Evolutionary conservation across 1,284 basidiomycete species (phyloP).

Genomic region (Microbotryum intermedium): DNA sequence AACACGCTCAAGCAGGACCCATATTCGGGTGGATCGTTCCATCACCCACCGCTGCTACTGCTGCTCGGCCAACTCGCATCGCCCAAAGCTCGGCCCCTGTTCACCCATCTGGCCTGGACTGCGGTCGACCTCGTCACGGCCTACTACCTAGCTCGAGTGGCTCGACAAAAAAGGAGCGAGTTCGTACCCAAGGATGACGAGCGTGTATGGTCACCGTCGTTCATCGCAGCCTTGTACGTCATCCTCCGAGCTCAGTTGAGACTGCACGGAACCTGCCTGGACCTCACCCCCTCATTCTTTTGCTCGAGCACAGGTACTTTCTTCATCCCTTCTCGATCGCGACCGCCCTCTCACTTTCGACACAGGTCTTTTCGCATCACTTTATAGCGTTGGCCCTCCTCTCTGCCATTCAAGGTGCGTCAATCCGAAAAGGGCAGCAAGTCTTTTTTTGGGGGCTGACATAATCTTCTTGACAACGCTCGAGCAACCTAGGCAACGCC

Average conservation of each 20-base stretch:
- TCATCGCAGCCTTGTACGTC: slow-evolving; percentile 57
- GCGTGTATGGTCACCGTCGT: slow-evolving; percentile 47
- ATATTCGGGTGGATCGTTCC: slow-evolving; percentile 72
- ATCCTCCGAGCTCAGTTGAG: neutral
- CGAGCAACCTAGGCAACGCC: slow-evolving; percentile 14
- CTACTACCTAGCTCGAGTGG: slow-evolving; percentile 55
- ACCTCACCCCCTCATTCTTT: neutral
- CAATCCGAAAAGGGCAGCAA: slow-evolving; percentile 9
- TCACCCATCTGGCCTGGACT: slow-evolving; percentile 78
- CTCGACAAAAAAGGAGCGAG: slow-evolving; percentile 35
- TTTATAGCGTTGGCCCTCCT: slow-evolving; percentile 59
- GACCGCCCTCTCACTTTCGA: slow-evolving; percentile 68
- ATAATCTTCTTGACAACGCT: slow-evolving; percentile 10
- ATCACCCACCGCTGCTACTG: slow-evolving; percentile 53
- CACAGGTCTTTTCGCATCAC: slow-evolving; percentile 67
- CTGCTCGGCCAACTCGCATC: slow-evolving; percentile 13
- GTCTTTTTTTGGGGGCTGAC: slow-evolving; percentile 20
- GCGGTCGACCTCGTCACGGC: slow-evolving; percentile 58
- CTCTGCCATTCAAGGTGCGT: slow-evolving; percentile 59
- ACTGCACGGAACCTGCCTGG: slow-evolving; percentile 1
- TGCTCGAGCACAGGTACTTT: slow-evolving; percentile 53
- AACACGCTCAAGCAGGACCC: slow-evolving; percentile 59
- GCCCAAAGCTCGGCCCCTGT: slow-evolving; percentile 20
- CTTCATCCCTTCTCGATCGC: slow-evolving; percentile 80
- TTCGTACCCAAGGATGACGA: slow-evolving; percentile 34